phyloP scores from a whole-genome alignment of 2,329 filamentous ascomycete species.

The Hymenoscyphus linearis region DNA sequence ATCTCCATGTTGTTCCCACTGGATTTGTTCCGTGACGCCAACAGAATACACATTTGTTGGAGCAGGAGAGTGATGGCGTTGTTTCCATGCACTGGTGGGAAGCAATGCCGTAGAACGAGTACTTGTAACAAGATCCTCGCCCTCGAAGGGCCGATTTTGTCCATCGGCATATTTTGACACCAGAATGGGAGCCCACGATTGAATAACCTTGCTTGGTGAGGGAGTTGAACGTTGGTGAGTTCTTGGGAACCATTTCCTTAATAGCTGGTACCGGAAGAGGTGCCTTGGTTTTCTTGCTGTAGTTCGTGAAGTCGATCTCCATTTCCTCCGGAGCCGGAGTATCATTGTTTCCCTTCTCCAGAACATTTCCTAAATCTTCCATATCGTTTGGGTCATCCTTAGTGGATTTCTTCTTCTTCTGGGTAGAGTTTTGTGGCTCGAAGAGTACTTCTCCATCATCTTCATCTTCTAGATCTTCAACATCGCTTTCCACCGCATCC shows the following conservation, averaged over 20 bases:
- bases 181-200: constrained; percentile 91
- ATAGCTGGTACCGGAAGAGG: constrained; percentile 39
- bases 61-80: constrained; percentile 90
- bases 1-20: constrained; percentile 93
- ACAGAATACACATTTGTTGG: constrained; percentile 98
- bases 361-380: constrained; percentile 72
- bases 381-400: constrained; percentile 63
- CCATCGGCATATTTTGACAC: constrained; percentile 97
- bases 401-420: constrained; percentile 35
- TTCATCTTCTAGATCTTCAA: constrained; percentile 58
- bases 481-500: constrained; percentile 78
- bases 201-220: constrained; percentile 96
- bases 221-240: constrained; percentile 80
- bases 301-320: constrained; percentile 82
- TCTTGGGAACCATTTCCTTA: constrained; percentile 93
- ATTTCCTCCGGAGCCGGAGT: constrained; percentile 43
- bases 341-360: constrained; percentile 41
- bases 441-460: constrained; percentile 48
- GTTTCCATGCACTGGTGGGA: constrained; percentile 99
- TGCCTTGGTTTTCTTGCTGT: constrained; percentile 45
- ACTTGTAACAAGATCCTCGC: constrained; percentile 95
- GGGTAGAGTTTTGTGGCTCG: constrained; percentile 41
- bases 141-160: constrained; percentile 94
- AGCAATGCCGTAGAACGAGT: constrained; percentile 92
- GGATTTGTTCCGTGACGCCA: constrained; percentile 98